Base-by-base conservation (phyloP, 768 basidiomycete species). In the Nevesoporus exiguus region DNA sequence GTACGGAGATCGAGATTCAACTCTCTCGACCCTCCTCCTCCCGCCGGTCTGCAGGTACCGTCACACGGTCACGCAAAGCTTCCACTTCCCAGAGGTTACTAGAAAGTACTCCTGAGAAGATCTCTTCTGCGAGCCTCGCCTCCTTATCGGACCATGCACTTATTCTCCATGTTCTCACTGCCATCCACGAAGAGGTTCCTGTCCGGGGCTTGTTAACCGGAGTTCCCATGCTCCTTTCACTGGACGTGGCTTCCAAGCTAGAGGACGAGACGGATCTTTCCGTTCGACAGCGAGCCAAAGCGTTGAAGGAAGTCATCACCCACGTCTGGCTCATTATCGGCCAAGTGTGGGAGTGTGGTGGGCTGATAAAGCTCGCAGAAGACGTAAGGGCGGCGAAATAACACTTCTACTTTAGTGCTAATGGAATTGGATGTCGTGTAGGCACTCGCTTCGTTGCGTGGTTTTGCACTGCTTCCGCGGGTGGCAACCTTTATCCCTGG, bases 141-240 rank as follows among this genome's bases (percentile, higher is more conserved):
- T 83, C 79, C 7, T 71, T 85, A 15, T 82, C 84, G 34, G 94
- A 96, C 62, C 92, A 90, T 65, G 76, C 82, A 9, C 81, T 84
- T 62, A 80, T 93, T 30, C 73, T 88, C 39, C 77, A 81, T 41
- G 77, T 93, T 29, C 77, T 96, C 34, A 77, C 74, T 6, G 78
- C 80, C 3, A 76, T 90, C 25, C 86, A 92, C 47, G 76, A 85
- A 57, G 77, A 85, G 47, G 68, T 90, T n/a, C 93, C 94, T 1
- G 72, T 86, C 25, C 82, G 86, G 39, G 88, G 84, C 3, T 61
- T 96, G 37, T 71, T 93, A 17, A 83, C 84, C 2, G 90, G 92
- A 21, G 71, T 91, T 31, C 93, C 94, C 5, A 93, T 97, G 90
- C 70, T 97, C 25, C 66, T 91, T n/a, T 84, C 89, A 2, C 68